Percentiles rank a stretch among this genome's conserved stretches.
phyloP scores from a whole-genome alignment of 139 green algal genomes.

The Chlamydomonas sp. region DNA sequence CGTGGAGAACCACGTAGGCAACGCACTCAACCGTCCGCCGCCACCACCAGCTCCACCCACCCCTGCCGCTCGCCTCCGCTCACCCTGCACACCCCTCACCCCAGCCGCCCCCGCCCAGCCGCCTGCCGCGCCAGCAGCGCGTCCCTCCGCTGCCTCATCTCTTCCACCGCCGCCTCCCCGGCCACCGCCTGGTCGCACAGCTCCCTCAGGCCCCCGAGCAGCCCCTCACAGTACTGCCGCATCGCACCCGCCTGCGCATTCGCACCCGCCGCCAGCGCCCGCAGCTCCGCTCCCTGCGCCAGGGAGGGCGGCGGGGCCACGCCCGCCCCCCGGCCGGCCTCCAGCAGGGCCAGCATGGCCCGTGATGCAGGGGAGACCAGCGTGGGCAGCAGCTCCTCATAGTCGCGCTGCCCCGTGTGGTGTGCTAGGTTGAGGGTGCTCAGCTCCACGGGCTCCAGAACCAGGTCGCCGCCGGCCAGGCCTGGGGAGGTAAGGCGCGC shows the following conservation, averaged over 20 bases:
- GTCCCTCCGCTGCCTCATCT: slow-evolving; percentile 14
- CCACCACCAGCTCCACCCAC: too few species aligned
- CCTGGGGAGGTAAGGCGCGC: not conserved
- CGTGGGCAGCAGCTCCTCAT: slow-evolving; percentile 11
- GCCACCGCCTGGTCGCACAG: slow-evolving; percentile 22
- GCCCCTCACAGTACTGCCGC: slow-evolving; percentile 16
- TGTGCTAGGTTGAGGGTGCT: slow-evolving; percentile 33
- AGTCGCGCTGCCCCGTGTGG: slow-evolving; percentile 26
- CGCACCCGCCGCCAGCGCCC: slow-evolving; percentile 7
- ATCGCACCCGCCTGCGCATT: slow-evolving; percentile 13
- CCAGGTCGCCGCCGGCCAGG: not conserved
- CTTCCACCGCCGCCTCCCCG: slow-evolving; percentile 15
- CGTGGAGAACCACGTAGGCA: too few species aligned
- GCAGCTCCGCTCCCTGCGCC: not conserved
- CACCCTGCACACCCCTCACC: not conserved
- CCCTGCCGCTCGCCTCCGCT: too few species aligned
- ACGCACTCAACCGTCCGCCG: too few species aligned
- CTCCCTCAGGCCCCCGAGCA: slow-evolving; percentile 25
- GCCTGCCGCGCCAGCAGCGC: slow-evolving; percentile 20
- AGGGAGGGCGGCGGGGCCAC: too few species aligned
- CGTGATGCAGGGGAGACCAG: not conserved
- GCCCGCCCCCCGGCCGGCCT: not conserved
- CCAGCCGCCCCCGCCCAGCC: not conserved
- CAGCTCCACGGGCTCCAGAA: slow-evolving; percentile 36
- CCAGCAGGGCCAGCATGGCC: slow-evolving; percentile 15